phyloP scores from a whole-genome alignment of 2,329 filamentous ascomycete genomes.

The Diplodia mutila region DNA sequence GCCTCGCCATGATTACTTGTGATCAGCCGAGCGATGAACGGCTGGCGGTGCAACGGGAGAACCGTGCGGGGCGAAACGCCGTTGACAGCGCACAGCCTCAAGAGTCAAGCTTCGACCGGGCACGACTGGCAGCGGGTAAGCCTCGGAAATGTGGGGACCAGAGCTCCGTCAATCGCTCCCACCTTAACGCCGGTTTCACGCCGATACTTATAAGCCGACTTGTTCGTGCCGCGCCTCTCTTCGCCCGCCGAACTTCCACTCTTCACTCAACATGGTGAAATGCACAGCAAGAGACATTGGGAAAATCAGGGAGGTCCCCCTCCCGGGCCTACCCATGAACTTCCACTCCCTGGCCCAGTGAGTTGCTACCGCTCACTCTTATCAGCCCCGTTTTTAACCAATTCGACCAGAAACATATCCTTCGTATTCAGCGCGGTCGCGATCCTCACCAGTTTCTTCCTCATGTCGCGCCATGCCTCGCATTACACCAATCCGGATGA shows the following conservation, averaged over 20 bases:
- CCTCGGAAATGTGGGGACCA: background rate
- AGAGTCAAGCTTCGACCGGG: background rate
- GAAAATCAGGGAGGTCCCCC: conserved; percentile 36
- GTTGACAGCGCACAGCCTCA: background rate
- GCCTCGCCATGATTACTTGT: background rate
- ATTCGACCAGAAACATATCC: conserved; percentile 44
- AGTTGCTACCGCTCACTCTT: background rate
- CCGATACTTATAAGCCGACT: background rate
- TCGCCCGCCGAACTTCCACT: background rate
- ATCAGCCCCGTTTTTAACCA: background rate
- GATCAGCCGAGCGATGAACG: too few species aligned
- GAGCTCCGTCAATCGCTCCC: background rate
- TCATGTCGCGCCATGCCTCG: conserved; percentile 61
- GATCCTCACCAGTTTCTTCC: conserved; percentile 54
- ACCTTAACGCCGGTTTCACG: background rate
- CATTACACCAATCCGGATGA: conserved; percentile 64
- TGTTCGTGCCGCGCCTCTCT: background rate
- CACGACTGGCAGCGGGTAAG: background rate
- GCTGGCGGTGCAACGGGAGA: background rate
- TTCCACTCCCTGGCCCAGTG: conserved; percentile 18
- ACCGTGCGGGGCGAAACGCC: background rate
- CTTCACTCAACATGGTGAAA: background rate
- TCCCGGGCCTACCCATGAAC: background rate
- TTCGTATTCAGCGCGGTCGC: conserved; percentile 58
- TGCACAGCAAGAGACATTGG: conserved; percentile 42